A percentile compares a stretch with the other conserved stretches of the same genome.
Evolutionary conservation across 129 eudicot species (phyloP).

Genomic region (Silybum marianum): DNA sequence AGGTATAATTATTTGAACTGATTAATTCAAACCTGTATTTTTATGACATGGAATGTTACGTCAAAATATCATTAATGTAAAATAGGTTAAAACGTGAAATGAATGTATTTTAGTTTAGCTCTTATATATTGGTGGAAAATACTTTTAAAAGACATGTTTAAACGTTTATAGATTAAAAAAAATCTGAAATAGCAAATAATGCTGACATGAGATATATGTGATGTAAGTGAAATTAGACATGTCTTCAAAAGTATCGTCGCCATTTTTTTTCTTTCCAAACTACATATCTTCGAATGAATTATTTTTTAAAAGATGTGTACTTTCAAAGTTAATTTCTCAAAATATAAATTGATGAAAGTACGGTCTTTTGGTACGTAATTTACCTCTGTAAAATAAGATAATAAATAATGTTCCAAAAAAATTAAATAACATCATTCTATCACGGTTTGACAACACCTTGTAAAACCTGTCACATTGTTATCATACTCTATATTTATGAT

Average conservation of each 20-base stretch:
- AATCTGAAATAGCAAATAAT: background rate
- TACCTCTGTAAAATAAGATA: background rate
- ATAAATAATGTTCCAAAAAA: background rate
- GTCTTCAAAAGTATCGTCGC: background rate
- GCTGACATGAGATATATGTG: background rate
- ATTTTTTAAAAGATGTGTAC: background rate
- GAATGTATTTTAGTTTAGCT: background rate
- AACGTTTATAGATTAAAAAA: background rate
- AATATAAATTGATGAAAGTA: background rate
- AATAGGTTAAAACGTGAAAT: background rate
- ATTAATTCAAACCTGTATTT: too few species aligned
- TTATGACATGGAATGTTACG: background rate
- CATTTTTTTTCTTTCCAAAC: background rate
- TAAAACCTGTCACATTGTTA: constrained; percentile 1
- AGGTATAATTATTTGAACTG: too few species aligned
- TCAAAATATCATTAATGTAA: background rate
- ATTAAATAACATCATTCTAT: background rate
- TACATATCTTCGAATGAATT: background rate
- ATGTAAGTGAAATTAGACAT: background rate
- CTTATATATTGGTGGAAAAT: background rate
- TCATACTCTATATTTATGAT: background rate
- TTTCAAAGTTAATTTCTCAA: background rate
- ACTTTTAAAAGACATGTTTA: background rate
- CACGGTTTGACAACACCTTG: background rate
- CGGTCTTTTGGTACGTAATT: background rate